Percentiles rank a stretch among this genome's conserved stretches.
These are phyloP conservation scores for Scutellaria minor DNA, from an alignment of 257 asterid species.

Conservation along the genomic window DNA sequence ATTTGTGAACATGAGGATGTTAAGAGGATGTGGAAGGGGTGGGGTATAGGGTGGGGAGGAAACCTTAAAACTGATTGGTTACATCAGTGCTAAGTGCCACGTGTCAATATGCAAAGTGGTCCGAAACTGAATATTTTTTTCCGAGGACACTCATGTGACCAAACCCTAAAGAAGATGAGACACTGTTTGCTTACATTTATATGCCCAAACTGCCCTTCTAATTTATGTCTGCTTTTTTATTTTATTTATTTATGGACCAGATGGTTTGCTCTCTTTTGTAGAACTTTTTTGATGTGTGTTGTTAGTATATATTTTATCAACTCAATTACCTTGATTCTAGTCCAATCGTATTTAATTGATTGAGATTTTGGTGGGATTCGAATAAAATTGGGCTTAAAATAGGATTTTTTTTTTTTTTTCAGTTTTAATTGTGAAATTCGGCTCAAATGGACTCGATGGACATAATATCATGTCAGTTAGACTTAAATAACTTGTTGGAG, in stretches of 20 bases:
- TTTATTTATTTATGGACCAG: too few relatives aligned
- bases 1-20: conserved; percentile 12
- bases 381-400: too few relatives aligned
- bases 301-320: too few relatives aligned
- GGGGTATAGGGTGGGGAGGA: conserved; percentile 9
- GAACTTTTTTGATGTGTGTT: too few relatives aligned
- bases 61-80: conserved; percentile 47
- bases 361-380: too few relatives aligned
- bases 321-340: too few relatives aligned
- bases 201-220: neutral
- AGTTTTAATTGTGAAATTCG: too few relatives aligned
- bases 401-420: too few relatives aligned
- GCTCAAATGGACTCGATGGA: too few relatives aligned
- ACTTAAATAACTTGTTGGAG: too few relatives aligned
- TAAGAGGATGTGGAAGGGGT: neutral
- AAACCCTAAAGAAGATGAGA: conserved; percentile 29
- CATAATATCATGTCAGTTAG: too few relatives aligned
- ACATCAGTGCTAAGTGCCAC: conserved; percentile 40
- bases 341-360: too few relatives aligned
- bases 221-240: neutral
- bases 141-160: conserved; percentile 29
- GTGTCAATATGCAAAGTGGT: conserved; percentile 43
- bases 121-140: conserved; percentile 24
- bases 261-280: neutral
- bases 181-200: conserved; percentile 6